phyloP scores from a whole-genome alignment of 768 basidiomycete species.

The Auricularia sp. region DNA sequence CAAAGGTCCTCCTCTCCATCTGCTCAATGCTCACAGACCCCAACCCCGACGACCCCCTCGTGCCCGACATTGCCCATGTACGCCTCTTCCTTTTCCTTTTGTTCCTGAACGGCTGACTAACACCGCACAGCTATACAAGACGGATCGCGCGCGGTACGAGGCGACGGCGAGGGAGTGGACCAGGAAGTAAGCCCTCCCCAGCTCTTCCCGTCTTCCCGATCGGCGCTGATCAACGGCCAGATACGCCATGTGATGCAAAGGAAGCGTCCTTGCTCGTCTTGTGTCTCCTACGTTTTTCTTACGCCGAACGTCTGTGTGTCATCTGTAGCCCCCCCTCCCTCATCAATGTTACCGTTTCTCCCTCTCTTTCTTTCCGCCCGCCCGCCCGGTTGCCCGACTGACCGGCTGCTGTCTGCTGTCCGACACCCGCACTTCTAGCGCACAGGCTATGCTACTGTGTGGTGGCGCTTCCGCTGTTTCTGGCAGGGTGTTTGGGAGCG shows the following conservation, averaged over 20 bases:
- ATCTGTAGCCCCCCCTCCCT: too few species aligned
- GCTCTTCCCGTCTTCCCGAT: background rate
- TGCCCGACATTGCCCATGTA: slow-evolving; percentile 91
- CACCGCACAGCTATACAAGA: slow-evolving; percentile 72
- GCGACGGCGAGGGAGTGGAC: slow-evolving; percentile 99
- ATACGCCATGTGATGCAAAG: background rate
- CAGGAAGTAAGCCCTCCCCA: slow-evolving; percentile 67
- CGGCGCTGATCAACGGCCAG: background rate
- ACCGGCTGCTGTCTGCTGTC: too few species aligned
- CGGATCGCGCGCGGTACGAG: slow-evolving; percentile 92
- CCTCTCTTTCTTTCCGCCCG: too few species aligned
- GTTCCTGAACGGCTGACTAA: background rate
- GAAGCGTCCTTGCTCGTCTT: too few species aligned
- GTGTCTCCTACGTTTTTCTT: too few species aligned
- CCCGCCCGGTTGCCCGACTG: too few species aligned
- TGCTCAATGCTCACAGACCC: slow-evolving; percentile 99
- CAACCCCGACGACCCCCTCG: slow-evolving; percentile 97
- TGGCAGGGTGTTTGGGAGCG: too few species aligned
- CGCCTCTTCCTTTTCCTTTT: slow-evolving; percentile 8
- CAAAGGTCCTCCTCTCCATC: slow-evolving; percentile 77
- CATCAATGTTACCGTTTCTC: too few species aligned
- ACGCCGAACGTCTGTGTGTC: too few species aligned
- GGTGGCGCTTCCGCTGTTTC: too few species aligned
- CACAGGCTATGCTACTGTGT: too few species aligned
- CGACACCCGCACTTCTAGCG: too few species aligned